A percentile compares a stretch with the other conserved stretches of the same genome.
These are phyloP conservation scores for Russula sp. DNA, from an alignment of 768 basidiomycete species.

Conservation along the genomic window DNA sequence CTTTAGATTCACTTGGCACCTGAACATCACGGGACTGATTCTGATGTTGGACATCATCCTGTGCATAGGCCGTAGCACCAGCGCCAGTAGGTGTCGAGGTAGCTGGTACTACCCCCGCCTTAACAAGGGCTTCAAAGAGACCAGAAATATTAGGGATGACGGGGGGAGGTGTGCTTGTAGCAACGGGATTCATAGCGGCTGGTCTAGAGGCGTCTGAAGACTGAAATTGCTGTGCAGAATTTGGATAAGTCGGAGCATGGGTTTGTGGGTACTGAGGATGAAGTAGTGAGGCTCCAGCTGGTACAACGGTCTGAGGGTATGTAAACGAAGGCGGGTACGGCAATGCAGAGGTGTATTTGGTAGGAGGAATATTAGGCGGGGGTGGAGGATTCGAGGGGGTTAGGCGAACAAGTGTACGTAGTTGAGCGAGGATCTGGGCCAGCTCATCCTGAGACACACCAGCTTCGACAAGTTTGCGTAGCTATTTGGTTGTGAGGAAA, in stretches of 20 bases:
- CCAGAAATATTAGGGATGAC: slow-evolving; percentile 38
- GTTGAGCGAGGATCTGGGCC: slow-evolving; percentile 62
- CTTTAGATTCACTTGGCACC: slow-evolving; percentile 33
- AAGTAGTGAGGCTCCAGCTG: slow-evolving; percentile 21
- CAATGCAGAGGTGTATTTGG: slow-evolving; percentile 15
- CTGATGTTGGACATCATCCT: slow-evolving; percentile 20
- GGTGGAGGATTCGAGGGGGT: slow-evolving; percentile 14
- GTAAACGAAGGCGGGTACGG: slow-evolving; percentile 23
- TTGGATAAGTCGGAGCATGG: slow-evolving; percentile 3
- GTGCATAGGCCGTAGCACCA: slow-evolving; percentile 30
- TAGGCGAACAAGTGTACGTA: slow-evolving; percentile 53
- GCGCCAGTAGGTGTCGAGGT: slow-evolving; percentile 46
- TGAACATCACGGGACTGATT: slow-evolving; percentile 29
- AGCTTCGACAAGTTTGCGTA: slow-evolving; percentile 64
- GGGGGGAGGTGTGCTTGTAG: slow-evolving; percentile 20
- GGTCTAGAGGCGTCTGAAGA: slow-evolving; percentile 3
- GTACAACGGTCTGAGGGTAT: slow-evolving; percentile 28
- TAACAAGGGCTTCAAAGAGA: slow-evolving; percentile 61
- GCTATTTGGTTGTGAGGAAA: slow-evolving; percentile 33
- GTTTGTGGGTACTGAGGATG: slow-evolving; percentile 17
- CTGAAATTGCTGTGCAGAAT: slow-evolving; percentile 10
- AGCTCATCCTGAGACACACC: slow-evolving; percentile 78
- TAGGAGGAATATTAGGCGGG: slow-evolving; percentile 10
- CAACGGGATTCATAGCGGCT: slow-evolving; percentile 23
- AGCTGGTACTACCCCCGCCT: slow-evolving; percentile 68